phyloP scores from a whole-genome alignment of 768 basidiomycete species.

The Mycena belliarum region DNA sequence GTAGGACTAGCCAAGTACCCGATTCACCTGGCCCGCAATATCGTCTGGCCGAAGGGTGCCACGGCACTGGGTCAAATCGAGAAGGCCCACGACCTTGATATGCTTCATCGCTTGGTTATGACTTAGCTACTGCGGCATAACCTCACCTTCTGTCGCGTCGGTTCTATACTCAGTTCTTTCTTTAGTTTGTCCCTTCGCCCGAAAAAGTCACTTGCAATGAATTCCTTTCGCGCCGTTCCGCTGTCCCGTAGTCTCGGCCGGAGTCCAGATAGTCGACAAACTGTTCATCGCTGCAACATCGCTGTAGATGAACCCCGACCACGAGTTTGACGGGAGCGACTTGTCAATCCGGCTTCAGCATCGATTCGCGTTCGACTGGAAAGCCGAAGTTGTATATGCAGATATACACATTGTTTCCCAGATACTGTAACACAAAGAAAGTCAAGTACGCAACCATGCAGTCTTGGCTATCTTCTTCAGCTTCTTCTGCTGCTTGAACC shows the following conservation, averaged over 20 bases:
- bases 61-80: neutral
- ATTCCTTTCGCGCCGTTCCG: too few species aligned
- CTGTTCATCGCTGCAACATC: too few species aligned
- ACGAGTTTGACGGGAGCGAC: too few species aligned
- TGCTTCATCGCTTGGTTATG: neutral
- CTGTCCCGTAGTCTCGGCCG: too few species aligned
- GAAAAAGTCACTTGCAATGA: too few species aligned
- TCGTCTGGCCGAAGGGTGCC: neutral
- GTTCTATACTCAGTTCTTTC: too few species aligned
- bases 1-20: neutral
- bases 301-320: too few species aligned
- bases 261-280: too few species aligned
- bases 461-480: slow-evolving; percentile 86
- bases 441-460: slow-evolving; percentile 77
- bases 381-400: neutral
- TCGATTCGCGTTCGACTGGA: neutral
- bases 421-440: slow-evolving; percentile 1
- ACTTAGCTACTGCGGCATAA: too few species aligned
- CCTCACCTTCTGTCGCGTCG: too few species aligned
- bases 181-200: too few species aligned
- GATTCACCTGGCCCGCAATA: neutral
- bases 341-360: too few species aligned
- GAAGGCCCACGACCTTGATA: neutral
- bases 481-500: slow-evolving; percentile 81
- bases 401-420: slow-evolving; percentile 5